Percentiles rank a stretch among this genome's conserved stretches.
Conservation (phyloP, 2,329 filamentous ascomycete species). For the Exophiala xenobiotica region DNA sequence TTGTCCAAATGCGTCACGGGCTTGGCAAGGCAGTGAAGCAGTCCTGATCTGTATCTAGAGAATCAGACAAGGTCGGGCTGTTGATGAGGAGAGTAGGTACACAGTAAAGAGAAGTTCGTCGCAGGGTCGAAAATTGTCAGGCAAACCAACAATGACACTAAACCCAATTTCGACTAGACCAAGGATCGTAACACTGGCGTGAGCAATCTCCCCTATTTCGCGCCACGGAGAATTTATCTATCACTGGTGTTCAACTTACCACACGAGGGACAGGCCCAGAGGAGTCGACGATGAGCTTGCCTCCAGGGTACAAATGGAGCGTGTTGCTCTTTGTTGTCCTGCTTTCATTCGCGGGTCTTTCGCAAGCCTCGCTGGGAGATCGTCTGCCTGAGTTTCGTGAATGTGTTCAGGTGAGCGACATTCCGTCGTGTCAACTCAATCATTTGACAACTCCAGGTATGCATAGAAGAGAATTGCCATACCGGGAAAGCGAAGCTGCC, state of each 20-base stretch:
- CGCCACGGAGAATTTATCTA: background rate
- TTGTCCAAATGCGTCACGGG: no score
- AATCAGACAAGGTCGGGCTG: no score
- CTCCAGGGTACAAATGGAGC: background rate
- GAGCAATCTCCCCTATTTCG: background rate
- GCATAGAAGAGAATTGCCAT: conserved; percentile 75
- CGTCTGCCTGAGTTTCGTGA: conserved; percentile 80
- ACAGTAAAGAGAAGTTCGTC: no score
- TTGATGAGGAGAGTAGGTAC: no score
- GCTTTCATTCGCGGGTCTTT: background rate
- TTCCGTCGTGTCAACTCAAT: conserved; percentile 13
- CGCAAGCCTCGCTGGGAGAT: conserved; percentile 74
- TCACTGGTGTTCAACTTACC: background rate
- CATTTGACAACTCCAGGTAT: conserved; percentile 58
- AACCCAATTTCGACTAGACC: background rate
- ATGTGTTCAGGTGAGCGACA: conserved; percentile 70
- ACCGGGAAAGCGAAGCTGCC: conserved; percentile 67
- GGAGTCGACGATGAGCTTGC: background rate
- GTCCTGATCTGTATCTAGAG: no score
- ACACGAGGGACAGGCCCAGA: background rate
- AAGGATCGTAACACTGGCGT: background rate
- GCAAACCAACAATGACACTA: background rate
- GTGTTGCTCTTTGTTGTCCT: background rate
- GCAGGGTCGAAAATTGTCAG: no score
- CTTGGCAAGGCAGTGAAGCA: no score